These are phyloP conservation scores for Lotmaria passim DNA, from an alignment of 208 protist genomes.

Conservation along the genomic window DNA sequence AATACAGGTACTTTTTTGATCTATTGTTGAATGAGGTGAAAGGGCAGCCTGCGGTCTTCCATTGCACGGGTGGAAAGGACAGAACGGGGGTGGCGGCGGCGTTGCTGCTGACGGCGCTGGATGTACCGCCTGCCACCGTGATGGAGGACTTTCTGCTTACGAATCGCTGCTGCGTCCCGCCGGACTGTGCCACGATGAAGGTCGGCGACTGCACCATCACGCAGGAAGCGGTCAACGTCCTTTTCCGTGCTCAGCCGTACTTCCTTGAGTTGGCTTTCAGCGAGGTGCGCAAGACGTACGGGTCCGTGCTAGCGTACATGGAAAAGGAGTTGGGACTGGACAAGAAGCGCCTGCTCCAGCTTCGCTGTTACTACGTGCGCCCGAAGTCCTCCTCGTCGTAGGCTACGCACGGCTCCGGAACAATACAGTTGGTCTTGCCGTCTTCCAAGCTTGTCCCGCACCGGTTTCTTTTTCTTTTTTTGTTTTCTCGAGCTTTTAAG, in stretches of 20 bases:
- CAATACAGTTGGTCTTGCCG: too few relatives aligned
- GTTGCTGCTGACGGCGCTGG: slow-evolving; percentile 44
- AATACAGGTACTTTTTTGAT: slow-evolving; percentile 39
- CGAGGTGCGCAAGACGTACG: slow-evolving; percentile 32
- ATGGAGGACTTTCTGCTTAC: slow-evolving; percentile 51
- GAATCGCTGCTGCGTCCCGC: slow-evolving; percentile 32
- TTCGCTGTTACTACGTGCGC: slow-evolving; percentile 35
- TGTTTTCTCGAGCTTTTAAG: slow-evolving; percentile 10
- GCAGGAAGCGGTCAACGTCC: slow-evolving; percentile 33
- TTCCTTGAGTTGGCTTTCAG: slow-evolving; percentile 39
- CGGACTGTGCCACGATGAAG: slow-evolving; percentile 6
- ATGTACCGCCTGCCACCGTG: slow-evolving; percentile 36
- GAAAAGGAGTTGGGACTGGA: slow-evolving; percentile 43
- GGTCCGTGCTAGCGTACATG: slow-evolving; percentile 35
- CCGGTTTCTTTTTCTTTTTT: slow-evolving; percentile 26
- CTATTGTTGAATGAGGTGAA: slow-evolving; percentile 31
- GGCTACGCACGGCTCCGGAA: too few relatives aligned
- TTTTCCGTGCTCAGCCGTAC: slow-evolving; percentile 37
- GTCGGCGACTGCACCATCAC: slow-evolving; percentile 18
- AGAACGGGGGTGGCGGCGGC: slow-evolving; percentile 51
- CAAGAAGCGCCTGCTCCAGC: slow-evolving; percentile 17
- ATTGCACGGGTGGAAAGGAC: slow-evolving; percentile 63
- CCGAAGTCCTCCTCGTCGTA: slow-evolving; percentile 16
- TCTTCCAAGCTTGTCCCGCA: too few relatives aligned
- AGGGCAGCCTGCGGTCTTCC: slow-evolving; percentile 40